Evolutionary conservation across 1,284 basidiomycete species (phyloP).

Genomic region (Fomitopsis palustris): DNA sequence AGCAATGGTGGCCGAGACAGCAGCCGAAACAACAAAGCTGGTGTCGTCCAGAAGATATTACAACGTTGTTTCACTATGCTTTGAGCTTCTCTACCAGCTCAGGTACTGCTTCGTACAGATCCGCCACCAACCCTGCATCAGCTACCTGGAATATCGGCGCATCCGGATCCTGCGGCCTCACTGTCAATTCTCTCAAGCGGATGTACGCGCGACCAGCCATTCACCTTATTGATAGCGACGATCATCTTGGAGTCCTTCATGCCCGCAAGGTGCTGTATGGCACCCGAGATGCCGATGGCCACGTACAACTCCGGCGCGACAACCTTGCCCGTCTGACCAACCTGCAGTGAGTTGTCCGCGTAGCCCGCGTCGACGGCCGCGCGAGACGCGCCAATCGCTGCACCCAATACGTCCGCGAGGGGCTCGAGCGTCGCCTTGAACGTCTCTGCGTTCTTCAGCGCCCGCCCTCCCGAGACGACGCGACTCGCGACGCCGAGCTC

Average conservation of each 20-base stretch:
- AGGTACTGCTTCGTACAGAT: constrained; percentile 87
- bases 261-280: constrained; percentile 97
- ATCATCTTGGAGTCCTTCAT: constrained; percentile 99
- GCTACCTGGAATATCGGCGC: constrained; percentile 99
- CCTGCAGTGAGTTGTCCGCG: constrained; percentile 97
- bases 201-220: constrained; percentile 10
- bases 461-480: constrained; percentile 94
- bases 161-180: constrained; percentile 75
- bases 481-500: constrained; percentile 87
- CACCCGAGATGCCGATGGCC: constrained; percentile 96
- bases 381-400: constrained; percentile 95
- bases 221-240: constrained; percentile 95
- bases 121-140: constrained; percentile 92
- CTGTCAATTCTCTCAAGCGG: background rate
- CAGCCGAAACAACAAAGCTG: too few species aligned
- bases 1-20: too few species aligned
- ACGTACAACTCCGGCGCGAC: constrained; percentile 95
- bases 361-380: constrained; percentile 99
- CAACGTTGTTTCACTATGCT: constrained; percentile 29
- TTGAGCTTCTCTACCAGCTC: constrained; percentile 85
- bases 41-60: too few species aligned
- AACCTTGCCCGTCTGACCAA: constrained; percentile 98
- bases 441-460: constrained; percentile 92
- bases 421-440: constrained; percentile 90
- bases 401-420: constrained; percentile 89